Evolutionary conservation across 768 basidiomycete genomes (phyloP).

Genomic region (Tricholoma bakamatsutake): DNA sequence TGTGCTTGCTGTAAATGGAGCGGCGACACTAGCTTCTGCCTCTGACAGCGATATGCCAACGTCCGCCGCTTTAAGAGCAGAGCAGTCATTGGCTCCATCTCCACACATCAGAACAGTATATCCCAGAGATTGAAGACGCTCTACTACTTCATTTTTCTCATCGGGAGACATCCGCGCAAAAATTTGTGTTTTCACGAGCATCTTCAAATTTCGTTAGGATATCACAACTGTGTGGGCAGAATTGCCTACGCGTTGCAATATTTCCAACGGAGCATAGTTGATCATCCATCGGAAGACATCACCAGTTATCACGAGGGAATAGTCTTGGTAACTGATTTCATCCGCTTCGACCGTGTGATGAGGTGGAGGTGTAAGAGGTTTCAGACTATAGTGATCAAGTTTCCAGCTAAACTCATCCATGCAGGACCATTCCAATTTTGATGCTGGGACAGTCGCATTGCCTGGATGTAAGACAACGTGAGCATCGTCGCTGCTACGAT

Average conservation of each 20-base stretch:
- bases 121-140: constrained; percentile 86
- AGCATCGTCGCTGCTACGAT: not conserved
- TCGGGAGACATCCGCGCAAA: constrained; percentile 99
- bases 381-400: constrained; percentile 84
- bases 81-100: constrained; percentile 98
- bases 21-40: constrained; percentile 97
- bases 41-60: constrained; percentile 96
- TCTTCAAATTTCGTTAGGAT: constrained; percentile 40
- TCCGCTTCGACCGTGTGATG: constrained; percentile 66
- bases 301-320: constrained; percentile 86
- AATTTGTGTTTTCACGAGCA: constrained; percentile 95
- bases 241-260: constrained; percentile 75
- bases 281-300: constrained; percentile 99
- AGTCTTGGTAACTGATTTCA: constrained; percentile 78
- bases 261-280: constrained; percentile 89
- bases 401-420: constrained; percentile 85
- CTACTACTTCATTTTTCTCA: constrained; percentile 98
- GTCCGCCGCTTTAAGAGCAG: constrained; percentile 96
- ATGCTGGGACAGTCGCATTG: constrained; percentile 40
- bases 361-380: constrained; percentile 67
- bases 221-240: not conserved
- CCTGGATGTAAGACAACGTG: constrained; percentile 32
- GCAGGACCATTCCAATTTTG: constrained; percentile 84
- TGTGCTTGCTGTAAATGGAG: constrained; percentile 90
- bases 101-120: constrained; percentile 99